phyloP scores from a whole-genome alignment of 352 stramenopile genomes.

The Aphanomyces stellatus region DNA sequence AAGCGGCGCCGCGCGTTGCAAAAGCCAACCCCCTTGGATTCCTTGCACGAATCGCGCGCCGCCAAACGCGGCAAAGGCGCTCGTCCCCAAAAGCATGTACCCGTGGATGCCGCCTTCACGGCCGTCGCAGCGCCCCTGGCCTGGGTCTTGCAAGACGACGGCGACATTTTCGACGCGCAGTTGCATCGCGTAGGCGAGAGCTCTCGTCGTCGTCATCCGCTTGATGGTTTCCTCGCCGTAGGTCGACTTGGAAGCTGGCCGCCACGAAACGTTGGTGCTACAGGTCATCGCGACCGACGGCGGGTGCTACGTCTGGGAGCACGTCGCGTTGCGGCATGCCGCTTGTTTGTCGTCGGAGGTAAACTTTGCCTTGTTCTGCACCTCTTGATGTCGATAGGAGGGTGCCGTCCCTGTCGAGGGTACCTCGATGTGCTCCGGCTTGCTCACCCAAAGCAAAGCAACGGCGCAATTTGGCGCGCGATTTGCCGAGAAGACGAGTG shows the following conservation, averaged over 20 bases:
- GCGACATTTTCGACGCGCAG: neutral
- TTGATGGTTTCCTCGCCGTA: neutral
- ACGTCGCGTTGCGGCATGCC: too few relatives aligned
- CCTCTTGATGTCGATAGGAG: too few relatives aligned
- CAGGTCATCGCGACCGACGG: neutral
- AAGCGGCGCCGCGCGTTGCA: neutral
- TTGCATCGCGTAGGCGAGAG: neutral
- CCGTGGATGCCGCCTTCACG: neutral
- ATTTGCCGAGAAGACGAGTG: neutral
- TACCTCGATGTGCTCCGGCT: too few relatives aligned
- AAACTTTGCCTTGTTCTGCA: too few relatives aligned
- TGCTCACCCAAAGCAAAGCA: neutral
- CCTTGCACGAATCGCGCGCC: neutral
- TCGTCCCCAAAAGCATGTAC: neutral
- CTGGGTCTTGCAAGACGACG: neutral
- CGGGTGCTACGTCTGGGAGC: neutral
- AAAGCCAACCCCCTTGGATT: neutral
- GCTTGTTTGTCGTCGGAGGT: too few relatives aligned
- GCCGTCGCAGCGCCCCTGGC: neutral
- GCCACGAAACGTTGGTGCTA: neutral
- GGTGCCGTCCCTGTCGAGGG: too few relatives aligned
- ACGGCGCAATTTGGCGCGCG: too few relatives aligned
- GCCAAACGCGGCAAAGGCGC: neutral
- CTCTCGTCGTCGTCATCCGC: neutral
- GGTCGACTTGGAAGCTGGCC: neutral